These are phyloP conservation scores for Lyophyllum shimeji DNA, from an alignment of 768 basidiomycete genomes.

Conservation along the genomic window DNA sequence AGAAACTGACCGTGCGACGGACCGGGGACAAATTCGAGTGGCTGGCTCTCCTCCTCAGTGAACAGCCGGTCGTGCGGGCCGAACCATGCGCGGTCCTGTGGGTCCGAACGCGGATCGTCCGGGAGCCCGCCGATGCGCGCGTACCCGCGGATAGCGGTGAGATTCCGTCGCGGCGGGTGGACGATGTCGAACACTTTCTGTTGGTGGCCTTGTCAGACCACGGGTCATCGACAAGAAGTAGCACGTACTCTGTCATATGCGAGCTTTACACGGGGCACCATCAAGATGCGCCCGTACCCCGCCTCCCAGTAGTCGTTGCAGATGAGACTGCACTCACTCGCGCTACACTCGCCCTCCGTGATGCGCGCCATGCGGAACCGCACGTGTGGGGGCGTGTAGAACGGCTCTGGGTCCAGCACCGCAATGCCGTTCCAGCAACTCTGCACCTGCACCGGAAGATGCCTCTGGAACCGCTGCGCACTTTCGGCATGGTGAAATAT, in stretches of 20 bases:
- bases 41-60: conserved; percentile 80
- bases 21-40: conserved; percentile 74
- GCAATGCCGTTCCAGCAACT: conserved; percentile 99
- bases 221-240: neutral
- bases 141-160: conserved; percentile 95
- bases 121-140: conserved; percentile 93
- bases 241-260: conserved; percentile 84
- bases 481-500: conserved; percentile 87
- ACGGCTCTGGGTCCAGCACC: conserved; percentile 91
- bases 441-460: conserved; percentile 95
- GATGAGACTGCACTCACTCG: conserved; percentile 93
- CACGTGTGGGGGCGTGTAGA: conserved; percentile 89
- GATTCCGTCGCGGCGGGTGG: conserved; percentile 85
- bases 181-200: conserved; percentile 95
- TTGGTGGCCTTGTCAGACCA: neutral
- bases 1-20: conserved; percentile 78
- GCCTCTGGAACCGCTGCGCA: conserved; percentile 80
- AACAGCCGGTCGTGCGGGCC: conserved; percentile 96
- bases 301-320: conserved; percentile 99
- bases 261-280: conserved; percentile 95
- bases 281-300: conserved; percentile 95
- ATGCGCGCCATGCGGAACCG: conserved; percentile 95
- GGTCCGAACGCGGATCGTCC: conserved; percentile 94
- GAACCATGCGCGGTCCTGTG: conserved; percentile 97
- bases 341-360: conserved; percentile 88